phyloP scores from a whole-genome alignment of 23 red algal genomes.

The Chondrus crispus region DNA sequence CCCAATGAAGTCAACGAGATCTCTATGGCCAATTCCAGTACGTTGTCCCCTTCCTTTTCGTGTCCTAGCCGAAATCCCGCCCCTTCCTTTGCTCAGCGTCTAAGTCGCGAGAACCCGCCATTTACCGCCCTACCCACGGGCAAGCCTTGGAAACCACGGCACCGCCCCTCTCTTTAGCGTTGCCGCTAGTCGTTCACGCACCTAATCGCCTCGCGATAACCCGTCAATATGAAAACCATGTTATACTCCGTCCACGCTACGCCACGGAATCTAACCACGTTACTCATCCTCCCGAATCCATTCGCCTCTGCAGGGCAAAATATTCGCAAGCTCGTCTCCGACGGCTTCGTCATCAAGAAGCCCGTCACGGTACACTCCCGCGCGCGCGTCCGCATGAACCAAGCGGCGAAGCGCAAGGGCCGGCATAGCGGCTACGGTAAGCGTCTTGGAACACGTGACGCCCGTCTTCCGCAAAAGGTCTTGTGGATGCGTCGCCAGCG shows the following conservation, averaged over 20 bases:
- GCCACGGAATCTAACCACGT: too few species aligned
- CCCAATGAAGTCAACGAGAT: constrained; percentile 94
- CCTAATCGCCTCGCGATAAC: too few species aligned
- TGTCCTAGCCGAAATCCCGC: too few species aligned
- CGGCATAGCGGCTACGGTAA: constrained; percentile 95
- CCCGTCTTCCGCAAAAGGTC: constrained; percentile 90
- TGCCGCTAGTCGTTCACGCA: too few species aligned
- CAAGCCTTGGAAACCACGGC: too few species aligned
- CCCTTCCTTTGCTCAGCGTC: too few species aligned
- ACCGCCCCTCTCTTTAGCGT: too few species aligned
- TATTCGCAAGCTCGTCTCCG: constrained; percentile 88
- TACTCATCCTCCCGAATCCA: background rate
- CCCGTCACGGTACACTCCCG: constrained; percentile 92
- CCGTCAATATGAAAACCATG: too few species aligned
- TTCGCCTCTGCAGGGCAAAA: constrained; percentile 66
- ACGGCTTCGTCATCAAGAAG: constrained; percentile 94
- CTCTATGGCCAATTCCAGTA: constrained; percentile 94
- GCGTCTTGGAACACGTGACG: constrained; percentile 91
- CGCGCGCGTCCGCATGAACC: constrained; percentile 79
- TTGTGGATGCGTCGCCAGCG: constrained; percentile 96
- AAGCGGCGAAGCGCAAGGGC: constrained; percentile 94
- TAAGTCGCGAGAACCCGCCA: too few species aligned
- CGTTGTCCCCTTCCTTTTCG: background rate
- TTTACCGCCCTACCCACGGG: too few species aligned
- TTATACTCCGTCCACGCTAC: too few species aligned